A percentile compares a stretch with the other conserved stretches of the same genome.
Conservation (phyloP, 441 rosid species). For the Hura crepitans region DNA sequence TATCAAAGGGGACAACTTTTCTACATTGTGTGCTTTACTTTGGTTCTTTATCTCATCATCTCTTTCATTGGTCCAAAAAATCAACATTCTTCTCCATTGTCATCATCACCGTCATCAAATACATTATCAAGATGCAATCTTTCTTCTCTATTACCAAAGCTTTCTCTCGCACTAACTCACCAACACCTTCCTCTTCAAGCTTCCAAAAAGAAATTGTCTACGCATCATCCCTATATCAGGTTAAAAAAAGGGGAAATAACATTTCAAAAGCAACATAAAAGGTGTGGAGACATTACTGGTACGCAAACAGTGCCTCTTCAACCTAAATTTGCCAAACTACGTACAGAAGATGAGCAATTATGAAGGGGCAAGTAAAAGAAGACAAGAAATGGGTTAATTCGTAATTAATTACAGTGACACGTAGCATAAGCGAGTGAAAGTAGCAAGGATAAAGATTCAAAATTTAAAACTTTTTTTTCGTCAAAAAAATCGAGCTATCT, state of each 20-base stretch:
- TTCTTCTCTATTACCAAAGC: slow-evolving; percentile 39
- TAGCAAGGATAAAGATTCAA: no score
- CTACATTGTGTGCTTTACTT: slow-evolving; percentile 35
- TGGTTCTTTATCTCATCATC: slow-evolving; percentile 25
- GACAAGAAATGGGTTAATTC: not conserved
- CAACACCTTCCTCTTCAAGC: slow-evolving; percentile 40
- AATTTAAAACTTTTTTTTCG: not conserved
- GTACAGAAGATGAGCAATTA: not conserved
- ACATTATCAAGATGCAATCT: slow-evolving; percentile 32
- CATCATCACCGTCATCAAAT: slow-evolving; percentile 27
- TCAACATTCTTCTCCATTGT: slow-evolving; percentile 21
- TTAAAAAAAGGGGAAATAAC: slow-evolving; percentile 10
- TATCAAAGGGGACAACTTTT: slow-evolving; percentile 46
- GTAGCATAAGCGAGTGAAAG: not conserved
- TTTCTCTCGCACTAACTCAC: slow-evolving; percentile 13
- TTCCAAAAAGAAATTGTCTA: slow-evolving; percentile 16
- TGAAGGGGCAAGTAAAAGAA: not conserved
- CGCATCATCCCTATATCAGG: slow-evolving; percentile 36
- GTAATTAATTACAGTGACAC: not conserved
- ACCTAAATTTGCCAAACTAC: slow-evolving; percentile 8
- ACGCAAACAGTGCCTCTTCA: slow-evolving; percentile 2
- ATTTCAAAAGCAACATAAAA: slow-evolving; percentile 4
- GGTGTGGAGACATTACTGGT: not conserved
- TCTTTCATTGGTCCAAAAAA: slow-evolving; percentile 50
- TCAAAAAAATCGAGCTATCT: no score